Evolutionary conservation across 2,329 filamentous ascomycete species (phyloP), one percentile per base, ranked within the genome.

Genomic region (Talaromyces sp.): DNA sequence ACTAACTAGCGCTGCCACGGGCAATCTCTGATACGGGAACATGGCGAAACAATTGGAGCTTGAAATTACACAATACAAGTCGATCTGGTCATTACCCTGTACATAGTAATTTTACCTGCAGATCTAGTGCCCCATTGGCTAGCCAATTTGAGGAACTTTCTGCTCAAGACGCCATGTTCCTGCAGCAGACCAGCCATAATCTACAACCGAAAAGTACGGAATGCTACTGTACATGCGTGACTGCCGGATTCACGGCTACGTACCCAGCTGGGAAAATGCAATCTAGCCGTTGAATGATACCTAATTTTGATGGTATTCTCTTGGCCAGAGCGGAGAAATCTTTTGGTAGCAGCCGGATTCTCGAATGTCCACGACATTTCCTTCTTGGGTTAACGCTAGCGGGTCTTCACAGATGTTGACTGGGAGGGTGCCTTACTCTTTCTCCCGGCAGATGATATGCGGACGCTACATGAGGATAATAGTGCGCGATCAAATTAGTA

Each of bases 301-400:
- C 39, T 35, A 61, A 17, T 49, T 25, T 33, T 35, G 35, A 59
- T 61, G 41, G 47, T 47, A 39, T 25, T 15, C 17, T n/a, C 41
- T n/a, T 62, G 63, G 52, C 41, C 41, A 52, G 37, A 47, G 58
- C 49, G 45, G 50, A 35, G 33, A 39, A 39, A 25, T 56, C 17
- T n/a, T 37, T 47, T 63, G 19, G 64, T 59, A 66, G 65, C 66
- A 68, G 58, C 63, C 63, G 50, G 45, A 58, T 66, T 67, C 66
- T 64, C 63, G 66, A 68, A 66, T 63, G 50, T 64, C 62, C 61
- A 57, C 62, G 52, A 68, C 61, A 63, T 66, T 67, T 62, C 60
- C 65, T 59, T 45, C 66, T 61, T 67, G 31, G 62, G 60, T 60
- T 50, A 57, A 62, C 31, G 64, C 31, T 35, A 8, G 64, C 59